phyloP scores from a whole-genome alignment of 192 early-diverging fungal genomes.

The Rhizophagus sp. region DNA sequence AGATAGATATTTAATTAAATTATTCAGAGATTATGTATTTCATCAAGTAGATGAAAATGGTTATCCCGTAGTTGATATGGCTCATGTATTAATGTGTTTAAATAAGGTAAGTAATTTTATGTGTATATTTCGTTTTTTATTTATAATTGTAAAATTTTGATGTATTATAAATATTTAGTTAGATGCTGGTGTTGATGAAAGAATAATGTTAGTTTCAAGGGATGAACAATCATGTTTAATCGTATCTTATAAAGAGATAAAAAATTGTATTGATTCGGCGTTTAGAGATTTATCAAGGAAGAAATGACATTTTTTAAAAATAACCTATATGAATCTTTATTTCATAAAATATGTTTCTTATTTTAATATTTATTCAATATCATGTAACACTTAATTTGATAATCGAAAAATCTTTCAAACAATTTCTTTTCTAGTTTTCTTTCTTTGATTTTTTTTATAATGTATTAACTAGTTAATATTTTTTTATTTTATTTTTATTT shows the following conservation, averaged over 20 bases:
- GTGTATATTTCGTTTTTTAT: neutral
- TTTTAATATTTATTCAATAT: too few species aligned
- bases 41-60: constrained; percentile 90
- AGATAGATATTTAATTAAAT: constrained; percentile 94
- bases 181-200: constrained; percentile 93
- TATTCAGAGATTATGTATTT: constrained; percentile 98
- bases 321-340: too few species aligned
- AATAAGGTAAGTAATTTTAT: constrained; percentile 76
- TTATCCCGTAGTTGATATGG: constrained; percentile 83
- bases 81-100: constrained; percentile 89
- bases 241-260: constrained; percentile 94
- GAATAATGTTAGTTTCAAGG: constrained; percentile 90
- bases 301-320: neutral
- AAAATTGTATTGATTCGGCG: constrained; percentile 85
- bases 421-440: too few species aligned
- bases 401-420: too few species aligned
- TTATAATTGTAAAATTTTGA: too few species aligned
- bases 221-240: constrained; percentile 98
- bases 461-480: too few species aligned
- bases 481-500: too few species aligned
- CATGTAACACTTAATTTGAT: too few species aligned
- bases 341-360: too few species aligned
- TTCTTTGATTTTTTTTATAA: too few species aligned
- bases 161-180: constrained; percentile 51
- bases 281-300: constrained; percentile 74